Evolutionary conservation across 345 rosid species (phyloP), one percentile per base, ranked within the genome.

Genomic region (Mangifera indica): DNA sequence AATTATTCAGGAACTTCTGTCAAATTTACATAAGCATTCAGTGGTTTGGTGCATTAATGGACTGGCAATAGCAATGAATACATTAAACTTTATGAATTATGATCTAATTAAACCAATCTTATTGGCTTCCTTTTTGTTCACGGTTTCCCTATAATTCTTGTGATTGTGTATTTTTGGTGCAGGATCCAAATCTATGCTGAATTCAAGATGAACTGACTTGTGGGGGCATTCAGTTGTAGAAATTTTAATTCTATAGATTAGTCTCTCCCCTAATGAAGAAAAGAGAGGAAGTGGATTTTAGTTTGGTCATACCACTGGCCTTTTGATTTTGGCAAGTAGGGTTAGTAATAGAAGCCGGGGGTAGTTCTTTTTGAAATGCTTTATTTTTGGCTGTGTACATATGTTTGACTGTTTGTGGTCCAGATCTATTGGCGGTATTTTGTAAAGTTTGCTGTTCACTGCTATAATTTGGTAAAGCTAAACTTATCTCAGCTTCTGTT

Each of bases 111-210:
- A 63, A 3, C 15, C 46, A 52, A 7, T 54, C 55, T 51, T 21
- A 18, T n/a, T 10, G 17, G 6, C 37, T 34, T 34, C 37, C 0
- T 34, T 34, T 34, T 34, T 34, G 37, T 34, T 3, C 37, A 3
- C 0, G 13, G 17, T 11, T 48, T 11, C 17, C 14, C 52, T 11
- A 1, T 13, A 12, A 11, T 46, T 60, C 48, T 58, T 12, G 32
- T 25, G 56, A 25, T 59, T 70, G 57, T 59, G 10, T 18, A n/a
- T n/a, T 21, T 11, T 7, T 71, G 66, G 24, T 32, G 54, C 74
- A 71, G 74, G 74, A 71, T 71, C 66, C 21, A 60, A 60, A 60
- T 60, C 58, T 60, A 14, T 32, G n/a, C 18, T 66, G 7, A 32
- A 5, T 18, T 26, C 66, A 9, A 60, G 65, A 49, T 71, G 74